phyloP scores from a whole-genome alignment of 768 basidiomycete species.

The Tricholoma bakamatsutake region DNA sequence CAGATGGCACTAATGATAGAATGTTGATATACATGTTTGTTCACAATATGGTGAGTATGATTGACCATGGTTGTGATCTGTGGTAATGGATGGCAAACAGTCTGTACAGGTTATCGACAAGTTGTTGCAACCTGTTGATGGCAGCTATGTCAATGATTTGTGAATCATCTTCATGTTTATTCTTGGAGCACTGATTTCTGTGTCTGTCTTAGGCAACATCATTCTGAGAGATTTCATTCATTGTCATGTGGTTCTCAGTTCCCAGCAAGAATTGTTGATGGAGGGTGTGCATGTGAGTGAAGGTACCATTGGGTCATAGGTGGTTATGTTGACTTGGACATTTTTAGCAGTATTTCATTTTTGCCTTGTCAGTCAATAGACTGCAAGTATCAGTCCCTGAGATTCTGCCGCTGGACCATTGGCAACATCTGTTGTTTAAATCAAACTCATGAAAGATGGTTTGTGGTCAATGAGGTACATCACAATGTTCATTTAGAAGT shows the following conservation, averaged over 20 bases:
- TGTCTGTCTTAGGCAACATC: background rate
- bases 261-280: no score
- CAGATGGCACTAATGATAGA: background rate
- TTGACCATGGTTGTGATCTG: background rate
- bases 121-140: background rate
- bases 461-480: background rate
- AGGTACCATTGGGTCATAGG: background rate
- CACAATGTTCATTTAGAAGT: background rate
- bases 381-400: background rate
- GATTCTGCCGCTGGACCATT: background rate
- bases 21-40: no score
- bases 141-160: background rate
- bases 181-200: background rate
- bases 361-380: background rate
- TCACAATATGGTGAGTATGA: background rate
- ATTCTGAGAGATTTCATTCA: no score
- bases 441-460: background rate
- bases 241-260: no score
- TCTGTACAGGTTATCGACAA: background rate
- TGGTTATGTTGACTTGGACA: background rate
- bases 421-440: background rate
- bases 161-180: background rate
- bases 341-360: background rate
- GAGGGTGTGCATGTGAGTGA: no score
- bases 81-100: background rate